These are phyloP conservation scores for Canariomyces notabilis DNA, from an alignment of 2,329 filamentous ascomycete species.

Conservation along the genomic window DNA sequence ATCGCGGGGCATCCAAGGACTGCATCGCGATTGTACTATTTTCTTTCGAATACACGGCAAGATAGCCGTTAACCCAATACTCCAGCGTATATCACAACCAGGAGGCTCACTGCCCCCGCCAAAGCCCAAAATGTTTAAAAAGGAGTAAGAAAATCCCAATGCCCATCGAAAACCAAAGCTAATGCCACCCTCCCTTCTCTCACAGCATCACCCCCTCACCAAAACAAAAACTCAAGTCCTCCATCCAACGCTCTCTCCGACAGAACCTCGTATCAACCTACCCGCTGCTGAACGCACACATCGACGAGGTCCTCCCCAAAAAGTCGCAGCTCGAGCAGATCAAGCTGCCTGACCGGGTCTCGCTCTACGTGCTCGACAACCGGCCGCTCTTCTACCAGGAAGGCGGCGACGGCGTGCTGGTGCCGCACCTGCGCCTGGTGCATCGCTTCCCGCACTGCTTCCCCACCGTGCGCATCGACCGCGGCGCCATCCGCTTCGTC, in stretches of 20 bases:
- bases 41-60: background rate
- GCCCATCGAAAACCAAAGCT: slow-evolving; percentile 24
- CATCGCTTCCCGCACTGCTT: slow-evolving; percentile 86
- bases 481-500: slow-evolving; percentile 95
- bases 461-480: slow-evolving; percentile 81
- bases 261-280: slow-evolving; percentile 78
- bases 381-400: slow-evolving; percentile 90
- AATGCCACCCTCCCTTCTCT: slow-evolving; percentile 14
- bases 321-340: slow-evolving; percentile 85
- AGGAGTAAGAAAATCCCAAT: too few species aligned
- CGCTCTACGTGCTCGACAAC: slow-evolving; percentile 76
- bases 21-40: background rate
- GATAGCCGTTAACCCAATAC: background rate
- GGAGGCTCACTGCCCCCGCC: background rate
- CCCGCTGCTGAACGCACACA: slow-evolving; percentile 77
- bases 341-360: slow-evolving; percentile 87
- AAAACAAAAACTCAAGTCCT: slow-evolving; percentile 97
- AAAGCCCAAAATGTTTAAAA: slow-evolving; percentile 74
- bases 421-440: slow-evolving; percentile 84
- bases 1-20: slow-evolving; percentile 15
- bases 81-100: background rate
- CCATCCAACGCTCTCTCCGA: slow-evolving; percentile 81
- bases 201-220: slow-evolving; percentile 67
- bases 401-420: slow-evolving; percentile 61
- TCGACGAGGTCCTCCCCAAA: slow-evolving; percentile 93